Percentiles rank a stretch among this genome's conserved stretches.
Evolutionary conservation across 495 filamentous ascomycete species (phyloP).

Genomic region (Hypoxylon subgilvum): DNA sequence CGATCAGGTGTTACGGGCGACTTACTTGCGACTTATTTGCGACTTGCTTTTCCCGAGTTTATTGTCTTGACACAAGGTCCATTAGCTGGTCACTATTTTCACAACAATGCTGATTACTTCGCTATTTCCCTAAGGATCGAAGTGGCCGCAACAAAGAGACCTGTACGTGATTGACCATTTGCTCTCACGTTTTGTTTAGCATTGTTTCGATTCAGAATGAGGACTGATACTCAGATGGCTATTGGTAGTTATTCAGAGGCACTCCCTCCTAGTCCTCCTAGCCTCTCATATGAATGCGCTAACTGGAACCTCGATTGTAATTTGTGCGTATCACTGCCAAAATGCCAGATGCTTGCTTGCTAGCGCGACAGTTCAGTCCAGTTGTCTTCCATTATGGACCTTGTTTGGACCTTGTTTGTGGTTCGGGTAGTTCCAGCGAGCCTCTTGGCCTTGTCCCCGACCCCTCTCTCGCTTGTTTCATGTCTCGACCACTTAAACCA

Average conservation of each 20-base stretch:
- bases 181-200: slow-evolving; percentile 19
- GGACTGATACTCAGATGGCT: not conserved
- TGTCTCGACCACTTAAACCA: slow-evolving; percentile 37
- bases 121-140: slow-evolving; percentile 1
- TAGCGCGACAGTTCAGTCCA: slow-evolving; percentile 8
- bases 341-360: no score
- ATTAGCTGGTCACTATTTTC: slow-evolving; percentile 27
- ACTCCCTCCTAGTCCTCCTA: no score
- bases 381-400: slow-evolving; percentile 5
- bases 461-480: slow-evolving; percentile 38
- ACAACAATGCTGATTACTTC: slow-evolving; percentile 4
- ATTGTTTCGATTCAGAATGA: slow-evolving; percentile 23
- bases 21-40: slow-evolving; percentile 13
- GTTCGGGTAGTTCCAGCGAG: slow-evolving; percentile 22
- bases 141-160: slow-evolving; percentile 14
- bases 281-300: slow-evolving; percentile 27
- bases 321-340: slow-evolving; percentile 23
- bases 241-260: slow-evolving; percentile 14
- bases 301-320: slow-evolving; percentile 31
- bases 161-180: slow-evolving; percentile 10
- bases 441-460: slow-evolving; percentile 21
- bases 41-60: slow-evolving; percentile 28
- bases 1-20: slow-evolving; percentile 29
- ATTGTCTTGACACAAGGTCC: slow-evolving; percentile 28
- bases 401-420: slow-evolving; percentile 7